Percentiles rank a stretch among this genome's conserved stretches.
Evolutionary conservation across 441 rosid genomes (phyloP).

Genomic region (Populus hybrid): DNA sequence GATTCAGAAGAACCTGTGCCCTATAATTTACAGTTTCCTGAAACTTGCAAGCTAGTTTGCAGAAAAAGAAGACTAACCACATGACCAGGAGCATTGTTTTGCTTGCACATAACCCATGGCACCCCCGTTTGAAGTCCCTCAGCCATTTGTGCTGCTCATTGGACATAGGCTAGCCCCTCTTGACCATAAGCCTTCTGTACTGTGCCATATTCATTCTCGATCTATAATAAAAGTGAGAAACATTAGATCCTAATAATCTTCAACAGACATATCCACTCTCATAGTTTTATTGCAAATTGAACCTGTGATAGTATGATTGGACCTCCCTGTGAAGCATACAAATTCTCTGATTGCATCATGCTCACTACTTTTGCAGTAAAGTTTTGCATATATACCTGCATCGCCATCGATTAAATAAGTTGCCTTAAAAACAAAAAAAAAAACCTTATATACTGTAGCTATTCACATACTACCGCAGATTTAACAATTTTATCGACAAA

Average conservation of each 20-base stretch:
- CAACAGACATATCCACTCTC: neutral
- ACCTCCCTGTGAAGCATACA: slow-evolving; percentile 88
- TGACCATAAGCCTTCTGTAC: slow-evolving; percentile 45
- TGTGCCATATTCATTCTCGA: slow-evolving; percentile 76
- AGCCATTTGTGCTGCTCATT: slow-evolving; percentile 77
- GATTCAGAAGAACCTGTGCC: neutral
- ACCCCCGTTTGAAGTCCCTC: slow-evolving; percentile 77
- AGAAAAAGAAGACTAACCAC: slow-evolving; percentile 43
- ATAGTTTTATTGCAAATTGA: neutral
- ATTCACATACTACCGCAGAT: neutral
- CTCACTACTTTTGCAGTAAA: slow-evolving; percentile 58
- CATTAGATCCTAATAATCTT: neutral
- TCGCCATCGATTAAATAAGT: neutral
- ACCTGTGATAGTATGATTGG: slow-evolving; percentile 90
- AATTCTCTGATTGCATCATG: slow-evolving; percentile 61
- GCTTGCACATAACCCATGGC: slow-evolving; percentile 96
- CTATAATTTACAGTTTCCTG: neutral
- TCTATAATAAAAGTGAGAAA: slow-evolving; percentile 24
- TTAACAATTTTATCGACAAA: no score
- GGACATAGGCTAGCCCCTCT: slow-evolving; percentile 50
- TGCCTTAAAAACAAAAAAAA: neutral
- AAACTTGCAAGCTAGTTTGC: no score
- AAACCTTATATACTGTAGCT: neutral
- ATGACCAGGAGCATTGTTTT: slow-evolving; percentile 78
- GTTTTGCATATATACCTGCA: slow-evolving; percentile 59